Evolutionary conservation across 768 basidiomycete genomes (phyloP).

Genomic region (Crepidotus variabilis): DNA sequence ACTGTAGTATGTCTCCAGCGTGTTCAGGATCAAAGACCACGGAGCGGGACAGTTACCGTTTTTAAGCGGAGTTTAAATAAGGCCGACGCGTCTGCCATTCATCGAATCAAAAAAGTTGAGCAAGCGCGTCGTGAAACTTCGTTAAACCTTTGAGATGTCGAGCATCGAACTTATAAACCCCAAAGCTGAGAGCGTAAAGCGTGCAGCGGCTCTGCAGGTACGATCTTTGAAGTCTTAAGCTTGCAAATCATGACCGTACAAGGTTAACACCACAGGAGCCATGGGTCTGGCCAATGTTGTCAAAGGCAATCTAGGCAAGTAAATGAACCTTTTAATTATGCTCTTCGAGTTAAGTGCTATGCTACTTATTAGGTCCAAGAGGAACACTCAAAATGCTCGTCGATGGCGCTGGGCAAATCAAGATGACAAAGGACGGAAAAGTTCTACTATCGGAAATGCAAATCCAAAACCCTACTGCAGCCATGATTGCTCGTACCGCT

Average conservation of each 20-base stretch:
- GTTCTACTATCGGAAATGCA: conserved; percentile 99
- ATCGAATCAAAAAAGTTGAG: conserved; percentile 16
- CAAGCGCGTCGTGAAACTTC: conserved; percentile 23
- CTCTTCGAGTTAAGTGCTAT: neutral
- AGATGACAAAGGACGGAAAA: conserved; percentile 99
- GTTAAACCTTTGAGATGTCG: conserved; percentile 39
- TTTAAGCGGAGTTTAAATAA: conserved; percentile 25
- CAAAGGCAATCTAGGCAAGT: conserved; percentile 89
- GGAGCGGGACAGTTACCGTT: conserved; percentile 12
- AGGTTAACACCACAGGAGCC: conserved; percentile 92
- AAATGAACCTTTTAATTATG: conserved; percentile 11
- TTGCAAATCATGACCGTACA: conserved; percentile 3
- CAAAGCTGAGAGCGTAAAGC: conserved; percentile 88
- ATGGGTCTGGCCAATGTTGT: conserved; percentile 98
- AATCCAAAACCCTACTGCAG: conserved; percentile 98
- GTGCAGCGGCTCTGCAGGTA: conserved; percentile 91
- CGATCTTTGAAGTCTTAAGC: conserved; percentile 5
- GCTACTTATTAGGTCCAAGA: conserved; percentile 65
- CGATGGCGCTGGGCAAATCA: conserved; percentile 96
- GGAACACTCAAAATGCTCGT: conserved; percentile 99
- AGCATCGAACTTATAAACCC: conserved; percentile 96
- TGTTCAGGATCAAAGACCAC: too few relatives aligned
- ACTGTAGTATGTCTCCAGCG: too few relatives aligned
- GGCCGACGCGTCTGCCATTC: conserved; percentile 13
- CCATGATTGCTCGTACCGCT: conserved; percentile 98